Evolutionary conservation across 371 early-diverging fungal genomes (phyloP), one percentile per base, ranked within the genome.

Genomic region (Actinomortierella wolfii): DNA sequence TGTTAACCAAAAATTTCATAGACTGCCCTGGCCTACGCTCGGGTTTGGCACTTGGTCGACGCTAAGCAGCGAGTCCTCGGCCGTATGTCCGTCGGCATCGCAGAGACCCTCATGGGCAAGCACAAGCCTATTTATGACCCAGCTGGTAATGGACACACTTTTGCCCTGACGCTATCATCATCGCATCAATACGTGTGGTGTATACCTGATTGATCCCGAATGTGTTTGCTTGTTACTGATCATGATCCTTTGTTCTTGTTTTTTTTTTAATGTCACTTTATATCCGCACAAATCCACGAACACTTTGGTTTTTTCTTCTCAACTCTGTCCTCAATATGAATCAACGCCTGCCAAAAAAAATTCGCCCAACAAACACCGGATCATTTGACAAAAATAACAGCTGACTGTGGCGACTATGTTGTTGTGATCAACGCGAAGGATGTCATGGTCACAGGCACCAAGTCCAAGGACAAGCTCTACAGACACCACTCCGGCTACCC

Each of bases 351-450:
- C n/a, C n/a, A n/a, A n/a, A n/a, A n/a, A n/a, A n/a, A n/a, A n/a
- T n/a, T n/a, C n/a, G n/a, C n/a, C n/a, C n/a, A n/a, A n/a, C n/a
- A n/a, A n/a, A n/a, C n/a, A n/a, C n/a, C n/a, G n/a, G n/a, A n/a
- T n/a, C 11, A 11, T 6, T 34, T 34, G 34, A 34, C 34, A 34
- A 34, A 34, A 18, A 24, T 51, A 25, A 43, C 81, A 92, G 94
- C 91, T 25, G 97, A 98, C 81, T 92, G 92, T 78, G 99, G 99
- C 40, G 99, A 98, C 77, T 96, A 96, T 69, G 97, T 98, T 1
- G 97, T 99, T 13, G 97, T 99, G 23, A 90, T 95, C 59, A 97
- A 97, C 67, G 96, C 97, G 21, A 84, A 88, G 61, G 89, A 93
- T 59, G 80, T 96, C 17, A 78, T 78, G 26, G 87, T 96, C 18